These are phyloP conservation scores for Dendrothele bispora DNA, from an alignment of 768 basidiomycete genomes.

Conservation along the genomic window DNA sequence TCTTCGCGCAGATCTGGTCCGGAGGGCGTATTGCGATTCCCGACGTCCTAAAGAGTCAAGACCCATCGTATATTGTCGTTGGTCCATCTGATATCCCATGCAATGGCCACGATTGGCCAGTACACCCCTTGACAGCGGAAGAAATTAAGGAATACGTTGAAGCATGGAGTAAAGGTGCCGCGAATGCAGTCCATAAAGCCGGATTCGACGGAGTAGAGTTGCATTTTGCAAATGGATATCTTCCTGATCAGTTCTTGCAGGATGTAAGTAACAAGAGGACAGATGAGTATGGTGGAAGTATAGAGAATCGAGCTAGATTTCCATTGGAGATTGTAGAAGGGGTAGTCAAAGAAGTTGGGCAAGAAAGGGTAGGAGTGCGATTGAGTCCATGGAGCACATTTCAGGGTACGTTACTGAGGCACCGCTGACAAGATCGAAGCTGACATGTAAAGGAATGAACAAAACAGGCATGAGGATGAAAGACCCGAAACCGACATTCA, in stretches of 20 bases:
- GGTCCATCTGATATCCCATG: conserved; percentile 17
- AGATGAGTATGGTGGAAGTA: conserved; percentile 52
- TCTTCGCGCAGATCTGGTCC: conserved; percentile 48
- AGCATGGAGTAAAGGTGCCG: conserved; percentile 40
- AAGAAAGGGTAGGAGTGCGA: conserved; percentile 41
- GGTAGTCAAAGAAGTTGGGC: conserved; percentile 39
- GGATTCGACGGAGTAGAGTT: conserved; percentile 61
- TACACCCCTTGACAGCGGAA: conserved; percentile 32
- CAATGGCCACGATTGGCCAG: background rate
- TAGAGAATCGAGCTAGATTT: conserved; percentile 49
- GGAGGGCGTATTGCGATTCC: conserved; percentile 34
- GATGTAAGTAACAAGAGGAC: conserved; percentile 40
- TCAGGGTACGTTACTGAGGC: conserved; percentile 20
- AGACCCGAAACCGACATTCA: conserved; percentile 43
- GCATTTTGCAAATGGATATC: conserved; percentile 28
- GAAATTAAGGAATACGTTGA: conserved; percentile 38
- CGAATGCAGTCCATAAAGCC: conserved; percentile 38
- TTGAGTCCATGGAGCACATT: conserved; percentile 39
- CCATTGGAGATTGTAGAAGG: conserved; percentile 41
- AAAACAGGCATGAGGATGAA: conserved; percentile 36
- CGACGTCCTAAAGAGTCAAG: conserved; percentile 14
- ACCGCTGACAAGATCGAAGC: background rate
- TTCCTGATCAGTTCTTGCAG: conserved; percentile 47
- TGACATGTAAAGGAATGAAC: conserved; percentile 15
- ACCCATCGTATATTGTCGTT: conserved; percentile 18